Conservation (phyloP, 352 stramenopile species). For the Phytophthora nicotianae region DNA sequence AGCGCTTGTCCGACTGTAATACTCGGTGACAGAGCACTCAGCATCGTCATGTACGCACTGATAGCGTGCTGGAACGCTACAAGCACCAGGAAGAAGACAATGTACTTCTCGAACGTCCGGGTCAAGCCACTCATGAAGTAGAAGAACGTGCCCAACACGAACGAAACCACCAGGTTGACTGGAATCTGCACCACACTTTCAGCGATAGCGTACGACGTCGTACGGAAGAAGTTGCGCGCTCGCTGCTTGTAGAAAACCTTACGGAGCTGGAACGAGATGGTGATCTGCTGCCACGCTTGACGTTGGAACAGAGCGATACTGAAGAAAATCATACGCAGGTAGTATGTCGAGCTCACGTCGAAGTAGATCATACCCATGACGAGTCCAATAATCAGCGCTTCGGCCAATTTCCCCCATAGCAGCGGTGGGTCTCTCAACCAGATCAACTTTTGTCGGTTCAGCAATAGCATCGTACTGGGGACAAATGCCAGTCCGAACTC, state of each 20-base stretch:
- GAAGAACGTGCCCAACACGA: constrained; percentile 78
- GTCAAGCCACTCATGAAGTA: constrained; percentile 80
- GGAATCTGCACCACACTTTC: constrained; percentile 52
- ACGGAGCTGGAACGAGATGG: constrained; percentile 71
- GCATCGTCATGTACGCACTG: constrained; percentile 49
- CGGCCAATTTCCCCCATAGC: constrained; percentile 46
- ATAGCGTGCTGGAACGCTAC: constrained; percentile 67
- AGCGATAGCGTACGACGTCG: constrained; percentile 72
- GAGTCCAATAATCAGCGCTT: constrained; percentile 65
- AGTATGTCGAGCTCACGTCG: constrained; percentile 43
- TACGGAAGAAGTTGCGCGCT: constrained; percentile 84
- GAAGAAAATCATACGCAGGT: constrained; percentile 70
- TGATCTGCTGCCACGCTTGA: constrained; percentile 67
- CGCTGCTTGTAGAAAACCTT: constrained; percentile 90
- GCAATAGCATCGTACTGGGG: constrained; percentile 34
- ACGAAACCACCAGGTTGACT: constrained; percentile 61
- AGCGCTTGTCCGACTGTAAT: constrained; percentile 49
- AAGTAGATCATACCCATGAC: constrained; percentile 70
- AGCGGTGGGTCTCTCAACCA: constrained; percentile 51
- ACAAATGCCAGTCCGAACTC: constrained; percentile 48
- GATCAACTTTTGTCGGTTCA: constrained; percentile 49
- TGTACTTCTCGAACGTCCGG: constrained; percentile 55
- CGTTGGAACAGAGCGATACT: constrained; percentile 51
- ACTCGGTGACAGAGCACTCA: constrained; percentile 42
- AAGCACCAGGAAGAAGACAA: constrained; percentile 72